Evolutionary conservation across 441 rosid genomes (phyloP).

Genomic region (Viola pubescens): DNA sequence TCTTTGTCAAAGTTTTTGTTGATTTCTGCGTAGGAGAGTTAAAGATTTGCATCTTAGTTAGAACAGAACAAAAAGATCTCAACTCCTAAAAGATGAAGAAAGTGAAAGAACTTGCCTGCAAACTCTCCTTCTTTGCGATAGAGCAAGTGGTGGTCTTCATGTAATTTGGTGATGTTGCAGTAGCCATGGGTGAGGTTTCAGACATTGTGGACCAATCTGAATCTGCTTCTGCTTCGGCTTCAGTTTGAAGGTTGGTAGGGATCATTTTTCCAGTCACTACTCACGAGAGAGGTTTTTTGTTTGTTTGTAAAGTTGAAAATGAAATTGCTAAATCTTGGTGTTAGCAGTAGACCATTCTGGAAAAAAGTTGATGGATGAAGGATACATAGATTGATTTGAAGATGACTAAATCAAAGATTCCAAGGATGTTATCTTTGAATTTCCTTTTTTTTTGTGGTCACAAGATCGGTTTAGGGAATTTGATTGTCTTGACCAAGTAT

Average conservation of each 20-base stretch:
- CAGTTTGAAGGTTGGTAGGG: slow-evolving; percentile 12
- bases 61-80: neutral
- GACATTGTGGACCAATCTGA: slow-evolving; percentile 20
- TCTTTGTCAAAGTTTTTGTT: slow-evolving; percentile 27
- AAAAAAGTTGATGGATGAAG: too few relatives aligned
- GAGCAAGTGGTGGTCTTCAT: slow-evolving; percentile 26
- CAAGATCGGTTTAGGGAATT: too few relatives aligned
- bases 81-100: neutral
- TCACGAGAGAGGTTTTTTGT: too few relatives aligned
- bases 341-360: too few relatives aligned
- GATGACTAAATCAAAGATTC: too few relatives aligned
- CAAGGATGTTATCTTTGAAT: too few relatives aligned
- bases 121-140: slow-evolving; percentile 25
- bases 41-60: neutral
- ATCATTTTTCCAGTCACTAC: slow-evolving; percentile 17
- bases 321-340: neutral
- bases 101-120: slow-evolving; percentile 40
- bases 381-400: too few relatives aligned
- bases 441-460: too few relatives aligned
- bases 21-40: slow-evolving; percentile 33
- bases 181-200: slow-evolving; percentile 23
- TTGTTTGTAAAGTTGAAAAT: neutral
- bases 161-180: slow-evolving; percentile 30
- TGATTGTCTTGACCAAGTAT: too few relatives aligned
- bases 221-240: slow-evolving; percentile 17